A percentile compares a stretch with the other conserved stretches of the same genome.
Conservation (phyloP, 352 stramenopile genomes). For the Globisporangium heterothallicum region DNA sequence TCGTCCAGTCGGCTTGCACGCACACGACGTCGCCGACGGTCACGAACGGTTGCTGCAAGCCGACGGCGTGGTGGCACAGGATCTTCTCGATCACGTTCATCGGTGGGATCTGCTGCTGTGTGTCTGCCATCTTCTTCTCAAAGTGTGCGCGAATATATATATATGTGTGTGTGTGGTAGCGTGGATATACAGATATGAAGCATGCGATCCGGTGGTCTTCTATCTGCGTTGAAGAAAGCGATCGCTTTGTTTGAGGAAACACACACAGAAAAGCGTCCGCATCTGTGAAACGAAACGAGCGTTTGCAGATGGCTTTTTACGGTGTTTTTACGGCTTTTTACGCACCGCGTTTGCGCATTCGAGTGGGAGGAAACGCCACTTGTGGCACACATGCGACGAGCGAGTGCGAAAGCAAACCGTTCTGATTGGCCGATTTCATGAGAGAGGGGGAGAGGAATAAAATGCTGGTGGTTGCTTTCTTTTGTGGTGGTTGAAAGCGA, state of each 20-base stretch:
- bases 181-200: constrained; percentile 8
- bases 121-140: constrained; percentile 1
- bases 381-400: constrained; percentile 9
- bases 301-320: not conserved
- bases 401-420: not conserved
- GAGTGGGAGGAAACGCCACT: not conserved
- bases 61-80: constrained; percentile 65
- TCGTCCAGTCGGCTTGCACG: constrained; percentile 75
- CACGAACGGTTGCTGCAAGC: constrained; percentile 42
- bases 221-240: constrained; percentile 3
- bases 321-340: constrained; percentile 9
- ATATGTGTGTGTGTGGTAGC: constrained; percentile 1
- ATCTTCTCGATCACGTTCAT: constrained; percentile 89
- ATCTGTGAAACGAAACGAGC: too few species aligned
- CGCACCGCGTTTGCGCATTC: constrained; percentile 8
- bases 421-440: too few species aligned
- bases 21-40: constrained; percentile 69
- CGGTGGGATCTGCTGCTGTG: constrained; percentile 21
- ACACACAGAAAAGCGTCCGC: not conserved
- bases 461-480: not conserved
- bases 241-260: not conserved
- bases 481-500: too few species aligned
- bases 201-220: constrained; percentile 7
- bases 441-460: not conserved
- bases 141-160: too few species aligned